phyloP scores from a whole-genome alignment of 2,329 filamentous ascomycete genomes.

The Fusarium caatingaense region DNA sequence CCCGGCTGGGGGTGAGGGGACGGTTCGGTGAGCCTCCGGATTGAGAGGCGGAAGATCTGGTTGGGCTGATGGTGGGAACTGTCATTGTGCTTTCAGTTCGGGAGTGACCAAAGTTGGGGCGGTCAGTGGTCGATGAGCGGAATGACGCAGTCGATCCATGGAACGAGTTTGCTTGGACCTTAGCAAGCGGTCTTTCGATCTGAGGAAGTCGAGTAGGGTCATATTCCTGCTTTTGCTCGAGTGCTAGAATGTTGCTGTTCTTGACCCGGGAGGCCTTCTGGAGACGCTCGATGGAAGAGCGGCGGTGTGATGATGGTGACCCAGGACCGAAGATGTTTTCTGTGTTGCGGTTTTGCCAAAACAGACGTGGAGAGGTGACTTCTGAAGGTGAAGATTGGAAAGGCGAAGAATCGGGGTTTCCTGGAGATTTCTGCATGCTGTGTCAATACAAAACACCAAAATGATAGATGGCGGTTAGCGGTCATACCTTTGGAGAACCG shows the following conservation, averaged over 20 bases:
- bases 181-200: slow-evolving; percentile 84
- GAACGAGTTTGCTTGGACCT: slow-evolving; percentile 78
- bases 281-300: slow-evolving; percentile 93
- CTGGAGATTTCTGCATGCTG: slow-evolving; percentile 69
- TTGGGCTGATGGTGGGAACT: slow-evolving; percentile 68
- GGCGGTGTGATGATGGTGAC: slow-evolving; percentile 78
- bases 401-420: slow-evolving; percentile 80
- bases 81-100: slow-evolving; percentile 66
- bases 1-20: slow-evolving; percentile 70
- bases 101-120: slow-evolving; percentile 58
- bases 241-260: slow-evolving; percentile 96
- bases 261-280: slow-evolving; percentile 95
- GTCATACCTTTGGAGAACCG: slow-evolving; percentile 53
- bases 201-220: slow-evolving; percentile 82
- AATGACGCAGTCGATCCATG: slow-evolving; percentile 66
- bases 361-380: slow-evolving; percentile 81
- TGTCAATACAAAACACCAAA: slow-evolving; percentile 47
- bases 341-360: slow-evolving; percentile 86
- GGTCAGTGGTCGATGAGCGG: slow-evolving; percentile 60
- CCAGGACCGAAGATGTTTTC: slow-evolving; percentile 76
- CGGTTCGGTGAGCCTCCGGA: slow-evolving; percentile 50
- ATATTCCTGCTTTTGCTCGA: slow-evolving; percentile 92
- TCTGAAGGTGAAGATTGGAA: slow-evolving; percentile 86
- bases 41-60: slow-evolving; percentile 55
- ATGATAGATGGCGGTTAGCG: slow-evolving; percentile 8